Evolutionary conservation across 495 filamentous ascomycete genomes (phyloP).

Genomic region (Trichoderma gamsii): DNA sequence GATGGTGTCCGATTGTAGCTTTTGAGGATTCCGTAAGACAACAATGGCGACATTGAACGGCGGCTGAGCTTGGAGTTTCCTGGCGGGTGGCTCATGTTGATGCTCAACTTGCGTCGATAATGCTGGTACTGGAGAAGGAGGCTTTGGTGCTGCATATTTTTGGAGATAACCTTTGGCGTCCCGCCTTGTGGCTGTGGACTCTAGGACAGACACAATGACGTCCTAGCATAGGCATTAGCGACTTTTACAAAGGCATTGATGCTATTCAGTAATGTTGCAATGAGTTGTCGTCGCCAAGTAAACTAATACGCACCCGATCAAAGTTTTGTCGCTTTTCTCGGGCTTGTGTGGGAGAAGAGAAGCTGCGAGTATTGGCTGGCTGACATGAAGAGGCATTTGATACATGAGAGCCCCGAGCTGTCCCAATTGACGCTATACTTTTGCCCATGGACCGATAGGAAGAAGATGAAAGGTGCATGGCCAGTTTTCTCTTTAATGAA

Average conservation of each 20-base stretch:
- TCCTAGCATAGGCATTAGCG: slow-evolving; percentile 46
- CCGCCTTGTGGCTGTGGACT: slow-evolving; percentile 78
- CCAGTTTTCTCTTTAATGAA: background rate
- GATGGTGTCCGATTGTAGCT: slow-evolving; percentile 58
- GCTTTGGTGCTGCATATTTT: slow-evolving; percentile 25
- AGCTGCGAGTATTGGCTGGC: background rate
- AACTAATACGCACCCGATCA: slow-evolving; percentile 9
- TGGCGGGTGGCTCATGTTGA: background rate
- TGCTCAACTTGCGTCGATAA: background rate
- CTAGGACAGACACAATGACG: slow-evolving; percentile 74
- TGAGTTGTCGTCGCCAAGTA: background rate
- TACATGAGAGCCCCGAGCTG: background rate
- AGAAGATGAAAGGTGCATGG: background rate
- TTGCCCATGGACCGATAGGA: background rate
- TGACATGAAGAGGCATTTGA: background rate
- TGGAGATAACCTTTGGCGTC: slow-evolving; percentile 85
- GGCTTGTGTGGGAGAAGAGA: slow-evolving; percentile 6
- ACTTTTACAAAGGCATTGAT: background rate
- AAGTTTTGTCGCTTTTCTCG: background rate
- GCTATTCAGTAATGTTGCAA: background rate
- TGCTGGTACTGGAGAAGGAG: background rate
- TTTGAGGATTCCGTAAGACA: slow-evolving; percentile 69
- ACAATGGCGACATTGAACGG: slow-evolving; percentile 65
- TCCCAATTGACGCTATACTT: background rate
- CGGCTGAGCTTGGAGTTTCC: slow-evolving; percentile 1